Percentiles rank a stretch among this genome's conserved stretches.
Conservation (phyloP, 352 stramenopile species). For the Globisporangium middletonii region DNA sequence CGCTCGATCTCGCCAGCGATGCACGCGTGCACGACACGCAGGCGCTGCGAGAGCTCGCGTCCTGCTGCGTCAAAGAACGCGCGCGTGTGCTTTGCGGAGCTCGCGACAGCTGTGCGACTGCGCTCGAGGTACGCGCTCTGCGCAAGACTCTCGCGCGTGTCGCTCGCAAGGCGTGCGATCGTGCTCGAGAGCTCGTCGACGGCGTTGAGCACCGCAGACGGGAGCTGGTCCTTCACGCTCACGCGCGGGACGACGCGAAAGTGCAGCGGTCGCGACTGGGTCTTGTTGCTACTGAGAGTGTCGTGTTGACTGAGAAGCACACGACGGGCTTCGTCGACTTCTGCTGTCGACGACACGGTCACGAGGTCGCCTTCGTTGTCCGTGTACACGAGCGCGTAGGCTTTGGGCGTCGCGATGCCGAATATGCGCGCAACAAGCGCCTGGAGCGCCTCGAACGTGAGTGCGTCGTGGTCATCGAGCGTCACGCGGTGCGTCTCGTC, state of each 20-base stretch:
- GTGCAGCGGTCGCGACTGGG: conserved; percentile 31
- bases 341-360: conserved; percentile 39
- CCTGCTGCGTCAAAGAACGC: conserved; percentile 36
- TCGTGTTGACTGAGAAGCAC: conserved; percentile 22
- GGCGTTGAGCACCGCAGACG: conserved; percentile 33
- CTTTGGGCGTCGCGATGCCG: conserved; percentile 14
- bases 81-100: conserved; percentile 41
- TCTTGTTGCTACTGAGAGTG: neutral
- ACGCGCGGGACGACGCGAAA: conserved; percentile 49
- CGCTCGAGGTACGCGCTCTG: conserved; percentile 33
- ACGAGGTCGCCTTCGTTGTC: conserved; percentile 69
- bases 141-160: conserved; percentile 21
- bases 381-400: conserved; percentile 56
- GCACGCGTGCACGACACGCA: conserved; percentile 33
- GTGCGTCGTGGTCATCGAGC: conserved; percentile 18
- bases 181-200: conserved; percentile 42
- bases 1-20: conserved; percentile 48
- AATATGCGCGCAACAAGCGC: conserved; percentile 35
- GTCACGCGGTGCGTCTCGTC: conserved; percentile 42
- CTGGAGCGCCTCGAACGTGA: conserved; percentile 43
- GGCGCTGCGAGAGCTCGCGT: conserved; percentile 35
- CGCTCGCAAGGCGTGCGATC: conserved; percentile 26
- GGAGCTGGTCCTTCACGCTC: conserved; percentile 41
- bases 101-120: conserved; percentile 44
- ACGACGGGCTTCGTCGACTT: conserved; percentile 51